Evolutionary conservation across 768 basidiomycete species (phyloP), one percentile per base, ranked within the genome.

Genomic region (Lactifluus subvellereus): DNA sequence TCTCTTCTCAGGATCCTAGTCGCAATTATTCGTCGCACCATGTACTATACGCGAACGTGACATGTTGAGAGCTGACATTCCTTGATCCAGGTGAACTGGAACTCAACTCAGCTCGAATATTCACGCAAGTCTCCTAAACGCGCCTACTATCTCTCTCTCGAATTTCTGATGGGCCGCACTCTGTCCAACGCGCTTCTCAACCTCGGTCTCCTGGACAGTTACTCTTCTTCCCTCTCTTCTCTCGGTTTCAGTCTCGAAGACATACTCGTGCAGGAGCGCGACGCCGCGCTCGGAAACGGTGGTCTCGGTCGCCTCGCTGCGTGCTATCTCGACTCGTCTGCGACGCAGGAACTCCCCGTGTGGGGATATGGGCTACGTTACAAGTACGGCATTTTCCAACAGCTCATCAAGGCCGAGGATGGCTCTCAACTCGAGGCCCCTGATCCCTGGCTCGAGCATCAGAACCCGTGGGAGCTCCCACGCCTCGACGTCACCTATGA

Each of bases 351-450:
- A 74, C 81, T 98, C 4, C 96, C 96, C 0, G 83, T 92, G 27
- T 98, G 94, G 94, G 96, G 96, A 50, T 98, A 98, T 69, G 94
- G 94, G 48, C 75, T 97, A 61, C 78, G 94, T 49, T 96, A 94
- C 81, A 86, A 91, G 73, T 95, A 94, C 69, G 94, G 94, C 59
- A 97, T 98, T 77, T 98, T 99, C 83, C 89, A 94, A 75, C 85
- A 90, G 75, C 82, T 94, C 64, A 92, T 98, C 72, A 88, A 85
- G 16, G 87, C 88, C 0, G 85, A 89, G 60, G 91, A 91, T 13
- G 80, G 87, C 49, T 68, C 72, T 40, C 91, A 93, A 70, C 84
- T 92, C 2, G 91, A 94, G 77, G 92, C 92, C 6, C 92, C 93
- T 2, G 94, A 96, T 73, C 93, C 93, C 61, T 96, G 94, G 94